These are phyloP conservation scores for Selaginella tamariscina DNA, from an alignment of 75 land plant species.

Conservation along the genomic window DNA sequence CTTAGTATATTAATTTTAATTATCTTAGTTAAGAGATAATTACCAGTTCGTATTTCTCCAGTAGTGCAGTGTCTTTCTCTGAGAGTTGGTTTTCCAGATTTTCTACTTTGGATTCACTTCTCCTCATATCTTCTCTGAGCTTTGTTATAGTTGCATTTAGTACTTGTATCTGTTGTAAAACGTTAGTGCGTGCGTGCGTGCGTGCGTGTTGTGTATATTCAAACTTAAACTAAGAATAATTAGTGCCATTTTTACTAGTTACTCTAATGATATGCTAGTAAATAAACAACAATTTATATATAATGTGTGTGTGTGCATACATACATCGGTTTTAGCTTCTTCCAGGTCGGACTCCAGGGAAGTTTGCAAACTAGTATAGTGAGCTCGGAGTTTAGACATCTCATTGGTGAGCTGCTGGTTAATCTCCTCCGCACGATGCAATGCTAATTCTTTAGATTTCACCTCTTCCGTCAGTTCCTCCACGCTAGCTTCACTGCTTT, in stretches of 20 bases:
- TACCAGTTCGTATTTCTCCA: no score
- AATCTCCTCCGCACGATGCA: background rate
- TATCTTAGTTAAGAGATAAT: no score
- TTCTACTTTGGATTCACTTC: constrained; percentile 8
- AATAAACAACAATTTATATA: no score
- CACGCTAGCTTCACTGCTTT: background rate
- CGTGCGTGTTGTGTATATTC: no score
- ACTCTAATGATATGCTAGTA: no score
- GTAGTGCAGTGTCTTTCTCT: constrained; percentile 14
- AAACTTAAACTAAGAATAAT: no score
- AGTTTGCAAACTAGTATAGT: background rate
- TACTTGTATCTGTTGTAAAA: background rate
- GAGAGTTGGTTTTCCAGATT: constrained; percentile 2
- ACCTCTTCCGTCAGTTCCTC: background rate
- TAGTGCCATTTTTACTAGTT: no score
- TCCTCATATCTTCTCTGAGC: background rate
- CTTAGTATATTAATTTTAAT: no score
- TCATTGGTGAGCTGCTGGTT: background rate
- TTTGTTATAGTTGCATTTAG: background rate
- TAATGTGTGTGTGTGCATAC: no score
- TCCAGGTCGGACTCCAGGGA: background rate
- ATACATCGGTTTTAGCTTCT: background rate
- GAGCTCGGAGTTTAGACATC: background rate
- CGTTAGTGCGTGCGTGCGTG: no score
- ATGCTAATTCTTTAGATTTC: background rate